Evolutionary conservation across 345 rosid species (phyloP).

Genomic region (Clausena lansium): DNA sequence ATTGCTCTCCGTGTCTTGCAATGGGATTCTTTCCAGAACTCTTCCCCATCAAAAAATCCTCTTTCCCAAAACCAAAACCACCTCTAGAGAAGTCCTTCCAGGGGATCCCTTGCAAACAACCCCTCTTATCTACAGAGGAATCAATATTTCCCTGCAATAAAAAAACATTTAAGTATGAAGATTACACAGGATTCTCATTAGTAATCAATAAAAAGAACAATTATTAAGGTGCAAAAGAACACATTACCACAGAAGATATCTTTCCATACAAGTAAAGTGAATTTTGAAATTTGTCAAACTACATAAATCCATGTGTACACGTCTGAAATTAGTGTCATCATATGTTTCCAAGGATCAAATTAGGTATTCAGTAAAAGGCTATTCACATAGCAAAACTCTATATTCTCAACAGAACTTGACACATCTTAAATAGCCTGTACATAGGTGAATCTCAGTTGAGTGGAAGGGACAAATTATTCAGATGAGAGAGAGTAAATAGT

Average conservation of each 20-base stretch:
- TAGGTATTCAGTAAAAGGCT: not conserved
- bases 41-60: constrained; percentile 52
- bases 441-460: not conserved
- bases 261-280: constrained; percentile 23
- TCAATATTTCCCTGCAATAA: constrained; percentile 57
- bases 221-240: constrained; percentile 9
- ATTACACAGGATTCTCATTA: constrained; percentile 18
- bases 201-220: constrained; percentile 7
- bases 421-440: not conserved
- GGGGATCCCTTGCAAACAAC: constrained; percentile 61
- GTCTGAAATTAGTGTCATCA: constrained; percentile 8
- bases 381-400: not conserved
- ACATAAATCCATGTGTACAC: constrained; percentile 9
- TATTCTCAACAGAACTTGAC: not conserved
- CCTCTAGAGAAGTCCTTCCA: constrained; percentile 68
- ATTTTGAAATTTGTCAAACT: constrained; percentile 3
- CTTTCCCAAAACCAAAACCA: constrained; percentile 58
- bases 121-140: constrained; percentile 49
- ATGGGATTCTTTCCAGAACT: constrained; percentile 33
- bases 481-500: not conserved
- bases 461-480: not conserved
- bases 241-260: constrained; percentile 22
- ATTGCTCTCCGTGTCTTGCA: constrained; percentile 53
- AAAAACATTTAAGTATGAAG: constrained; percentile 20
- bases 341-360: not conserved